Evolutionary conservation across 2,329 filamentous ascomycete genomes (phyloP), one percentile per base, ranked within the genome.

Genomic region (Thelonectria discophora): DNA sequence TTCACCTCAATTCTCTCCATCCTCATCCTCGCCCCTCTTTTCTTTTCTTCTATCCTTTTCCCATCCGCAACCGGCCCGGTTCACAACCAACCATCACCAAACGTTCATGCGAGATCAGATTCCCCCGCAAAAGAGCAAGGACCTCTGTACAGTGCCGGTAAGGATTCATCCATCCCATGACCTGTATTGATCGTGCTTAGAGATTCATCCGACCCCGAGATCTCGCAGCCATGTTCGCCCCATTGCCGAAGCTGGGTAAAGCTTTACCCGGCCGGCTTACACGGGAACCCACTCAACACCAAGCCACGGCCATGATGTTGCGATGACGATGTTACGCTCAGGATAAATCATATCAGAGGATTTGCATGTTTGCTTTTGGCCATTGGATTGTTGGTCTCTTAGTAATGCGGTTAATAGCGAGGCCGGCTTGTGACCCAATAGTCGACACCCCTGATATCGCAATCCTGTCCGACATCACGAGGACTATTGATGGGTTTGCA

Each of bases 51-150:
- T 46, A 17, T 46, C 27, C 13, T 18, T 18, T 46, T 42, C 39
- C 39, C 39, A 34, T 5, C 32, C 34, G 11, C 7, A 30, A 37
- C 34, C 34, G 34, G 34, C 34, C 34, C 34, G 34, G 34, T 34
- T 7, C n/a, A 11, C 45, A n/a, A 12, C 48, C 55, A 58, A 24
- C 6, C 21, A 24, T 58, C 56, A 58, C 30, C 55, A 57, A 42
- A 27, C 59, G 55, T 62, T 50, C 54, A 62, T 62, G 59, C 59
- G 59, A 62, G 59, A 62, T 66, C 65, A 47, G 60, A 60, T 52
- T 54, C 18, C 51, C 52, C 52, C 57, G 42, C 47, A 55, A 60
- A 60, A 18, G 55, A 52, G 32, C 55, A 43, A 43, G 40, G 40
- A 43, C 45, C 20, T 13, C 34, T 37, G 27, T 10, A 34, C 34